A percentile compares a stretch with the other conserved stretches of the same genome.
Conservation (phyloP, 2,329 filamentous ascomycete species). For the Lasiodiplodia gonubiensis region DNA sequence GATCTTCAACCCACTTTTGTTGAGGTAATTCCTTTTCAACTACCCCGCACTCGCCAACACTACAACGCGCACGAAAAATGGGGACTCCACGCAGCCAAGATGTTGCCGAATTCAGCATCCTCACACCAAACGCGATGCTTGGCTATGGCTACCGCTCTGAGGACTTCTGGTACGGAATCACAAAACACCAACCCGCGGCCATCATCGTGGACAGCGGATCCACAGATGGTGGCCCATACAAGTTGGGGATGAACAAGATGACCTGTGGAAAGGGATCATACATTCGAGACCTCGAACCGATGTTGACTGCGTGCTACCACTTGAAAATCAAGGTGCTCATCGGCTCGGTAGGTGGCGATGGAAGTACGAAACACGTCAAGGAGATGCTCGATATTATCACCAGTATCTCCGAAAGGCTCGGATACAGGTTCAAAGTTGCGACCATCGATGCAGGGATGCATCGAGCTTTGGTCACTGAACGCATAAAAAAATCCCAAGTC, state of each 20-base stretch:
- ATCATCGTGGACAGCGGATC: constrained; percentile 43
- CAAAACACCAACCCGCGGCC: constrained; percentile 38
- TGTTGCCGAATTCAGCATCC: constrained; percentile 32
- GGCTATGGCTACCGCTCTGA: constrained; percentile 41
- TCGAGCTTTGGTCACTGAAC: background rate
- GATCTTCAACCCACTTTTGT: too few species aligned
- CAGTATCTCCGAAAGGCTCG: too few species aligned
- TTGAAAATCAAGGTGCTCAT: constrained; percentile 51
- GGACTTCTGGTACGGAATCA: constrained; percentile 42
- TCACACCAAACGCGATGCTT: constrained; percentile 44
- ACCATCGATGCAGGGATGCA: background rate
- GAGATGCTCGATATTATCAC: constrained; percentile 49
- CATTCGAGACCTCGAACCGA: constrained; percentile 49
- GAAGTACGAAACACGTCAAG: constrained; percentile 52
- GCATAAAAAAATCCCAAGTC: background rate
- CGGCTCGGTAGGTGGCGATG: constrained; percentile 56
- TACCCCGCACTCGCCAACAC: too few species aligned
- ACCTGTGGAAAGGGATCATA: constrained; percentile 51
- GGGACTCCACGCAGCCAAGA: background rate
- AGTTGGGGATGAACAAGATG: constrained; percentile 42
- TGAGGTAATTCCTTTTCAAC: too few species aligned
- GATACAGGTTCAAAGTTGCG: background rate
- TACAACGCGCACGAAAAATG: too few species aligned
- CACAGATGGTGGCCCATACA: constrained; percentile 41
- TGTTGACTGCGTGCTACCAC: constrained; percentile 42